Conservation (phyloP, 2,329 filamentous ascomycete genomes). For the Ilyonectria sp. region DNA sequence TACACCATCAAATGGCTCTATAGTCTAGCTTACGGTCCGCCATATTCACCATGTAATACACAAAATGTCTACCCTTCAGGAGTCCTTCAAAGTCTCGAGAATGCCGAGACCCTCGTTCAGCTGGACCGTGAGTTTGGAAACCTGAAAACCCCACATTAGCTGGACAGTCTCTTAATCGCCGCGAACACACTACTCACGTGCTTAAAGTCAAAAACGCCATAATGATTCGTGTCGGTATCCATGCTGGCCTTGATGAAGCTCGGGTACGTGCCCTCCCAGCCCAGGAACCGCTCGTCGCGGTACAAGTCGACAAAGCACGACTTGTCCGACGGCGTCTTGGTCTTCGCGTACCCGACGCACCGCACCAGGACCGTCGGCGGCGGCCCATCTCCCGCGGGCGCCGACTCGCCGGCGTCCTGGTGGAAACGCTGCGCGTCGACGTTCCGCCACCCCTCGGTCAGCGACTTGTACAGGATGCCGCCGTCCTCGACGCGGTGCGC, state of each 20-base stretch:
- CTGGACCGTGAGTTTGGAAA: conserved; percentile 6
- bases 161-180: not conserved
- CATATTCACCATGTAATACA: not conserved
- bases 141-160: not conserved
- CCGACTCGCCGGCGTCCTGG: conserved; percentile 1
- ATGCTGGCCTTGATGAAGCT: conserved; percentile 50
- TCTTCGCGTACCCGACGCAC: conserved; percentile 31
- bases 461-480: conserved; percentile 42
- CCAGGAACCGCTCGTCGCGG: conserved; percentile 46
- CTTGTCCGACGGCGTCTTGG: conserved; percentile 14
- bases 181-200: conserved; percentile 8
- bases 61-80: not conserved
- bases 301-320: conserved; percentile 44
- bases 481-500: conserved; percentile 33
- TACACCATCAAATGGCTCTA: not conserved
- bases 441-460: conserved; percentile 37
- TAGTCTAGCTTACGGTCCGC: not conserved
- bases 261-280: conserved; percentile 47
- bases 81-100: conserved; percentile 8
- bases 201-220: conserved; percentile 45
- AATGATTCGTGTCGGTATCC: conserved; percentile 49
- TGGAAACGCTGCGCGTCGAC: conserved; percentile 24
- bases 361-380: conserved; percentile 47
- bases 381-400: conserved; percentile 22
- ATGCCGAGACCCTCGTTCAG: conserved; percentile 15